Base-by-base conservation (phyloP, 2,329 filamentous ascomycete genomes). In the Paecilomyces niveus region DNA sequence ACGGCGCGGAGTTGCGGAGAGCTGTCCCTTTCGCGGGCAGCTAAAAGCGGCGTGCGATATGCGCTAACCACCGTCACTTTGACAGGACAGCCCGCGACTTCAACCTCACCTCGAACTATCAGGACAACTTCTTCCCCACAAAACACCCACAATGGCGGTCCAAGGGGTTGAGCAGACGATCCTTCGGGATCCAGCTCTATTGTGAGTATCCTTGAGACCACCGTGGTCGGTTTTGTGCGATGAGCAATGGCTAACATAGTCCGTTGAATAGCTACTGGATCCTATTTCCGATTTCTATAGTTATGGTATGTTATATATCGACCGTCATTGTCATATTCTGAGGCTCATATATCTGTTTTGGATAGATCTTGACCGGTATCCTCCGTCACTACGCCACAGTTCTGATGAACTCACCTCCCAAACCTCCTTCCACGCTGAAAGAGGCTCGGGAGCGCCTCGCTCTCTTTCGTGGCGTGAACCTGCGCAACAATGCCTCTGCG, bases 111-210 rank as follows among this genome's bases (percentile, higher is more conserved):
- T 58, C 60, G 56, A 58, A 63, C 63, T 55, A 57, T 62, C 55
- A 45, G 51, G 15, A 24, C 5, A 45, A 18, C 15, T 18, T 33
- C 18, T 32, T 32, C 26, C 58, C 53, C 35, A n/a, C 33, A 18
- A 54, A 51, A 45, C 32, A 31, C 61, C 63, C 70, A 78, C 64
- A 56, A 97, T 97, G 93, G 89, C 89, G 68, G 87, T 76, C 59
- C 74, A 94, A 79, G 82, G 89, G 65, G 84, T 89, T 65, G 88
- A 90, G 67, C 94, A 99, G 82, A 94, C 92, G 81, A 97, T 99
- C 85, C 89, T 96, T 80, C 80, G 94, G 85, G 95, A 99, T 89
- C 93, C 94, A 71, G 92, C 96, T 78, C 83, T 99, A 65, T 96
- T 99, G 94, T 97, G 81, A 72, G 90, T 76, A 56, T 53, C 13